A percentile compares a stretch with the other conserved stretches of the same genome.
phyloP scores from a whole-genome alignment of 1,284 basidiomycete species.

The Vanrija sp. region DNA sequence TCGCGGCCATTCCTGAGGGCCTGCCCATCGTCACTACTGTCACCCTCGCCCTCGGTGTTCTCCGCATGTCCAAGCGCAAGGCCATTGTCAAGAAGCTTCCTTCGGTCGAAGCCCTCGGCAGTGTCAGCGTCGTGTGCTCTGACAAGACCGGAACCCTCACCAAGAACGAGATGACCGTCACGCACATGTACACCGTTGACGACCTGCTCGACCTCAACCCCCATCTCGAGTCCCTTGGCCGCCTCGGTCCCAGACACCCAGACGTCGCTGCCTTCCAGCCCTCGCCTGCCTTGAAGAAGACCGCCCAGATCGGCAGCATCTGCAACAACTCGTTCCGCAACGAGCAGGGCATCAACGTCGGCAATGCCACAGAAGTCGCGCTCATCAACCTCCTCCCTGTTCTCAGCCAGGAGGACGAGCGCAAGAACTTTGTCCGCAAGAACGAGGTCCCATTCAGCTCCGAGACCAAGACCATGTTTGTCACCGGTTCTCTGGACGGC shows the following conservation, averaged over 20 bases:
- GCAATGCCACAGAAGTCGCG: conserved; percentile 92
- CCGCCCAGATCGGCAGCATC: conserved; percentile 56
- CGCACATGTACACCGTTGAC: conserved; percentile 80
- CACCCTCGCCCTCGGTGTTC: conserved; percentile 87
- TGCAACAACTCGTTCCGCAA: conserved; percentile 61
- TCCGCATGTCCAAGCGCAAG: conserved; percentile 89
- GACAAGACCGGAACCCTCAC: conserved; percentile 99
- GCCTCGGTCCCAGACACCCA: conserved; percentile 59
- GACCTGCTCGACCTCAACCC: conserved; percentile 67
- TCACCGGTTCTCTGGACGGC: conserved; percentile 63
- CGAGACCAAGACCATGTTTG: conserved; percentile 86
- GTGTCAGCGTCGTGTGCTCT: conserved; percentile 91
- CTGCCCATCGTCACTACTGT: conserved; percentile 96
- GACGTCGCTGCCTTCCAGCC: conserved; percentile 43
- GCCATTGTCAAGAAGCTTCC: conserved; percentile 97
- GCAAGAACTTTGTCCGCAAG: conserved; percentile 66
- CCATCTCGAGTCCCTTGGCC: conserved; percentile 47
- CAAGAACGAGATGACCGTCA: conserved; percentile 92
- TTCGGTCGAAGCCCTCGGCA: conserved; percentile 89
- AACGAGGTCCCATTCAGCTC: conserved; percentile 87
- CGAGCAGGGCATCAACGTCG: conserved; percentile 70
- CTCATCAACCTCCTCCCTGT: conserved; percentile 73
- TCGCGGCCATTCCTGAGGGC: conserved; percentile 95
- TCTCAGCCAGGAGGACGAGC: conserved; percentile 67
- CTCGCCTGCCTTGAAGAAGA: conserved; percentile 62